These are phyloP conservation scores for Uronychia binucleata DNA, from an alignment of 73 alveolate genomes.

Conservation along the genomic window DNA sequence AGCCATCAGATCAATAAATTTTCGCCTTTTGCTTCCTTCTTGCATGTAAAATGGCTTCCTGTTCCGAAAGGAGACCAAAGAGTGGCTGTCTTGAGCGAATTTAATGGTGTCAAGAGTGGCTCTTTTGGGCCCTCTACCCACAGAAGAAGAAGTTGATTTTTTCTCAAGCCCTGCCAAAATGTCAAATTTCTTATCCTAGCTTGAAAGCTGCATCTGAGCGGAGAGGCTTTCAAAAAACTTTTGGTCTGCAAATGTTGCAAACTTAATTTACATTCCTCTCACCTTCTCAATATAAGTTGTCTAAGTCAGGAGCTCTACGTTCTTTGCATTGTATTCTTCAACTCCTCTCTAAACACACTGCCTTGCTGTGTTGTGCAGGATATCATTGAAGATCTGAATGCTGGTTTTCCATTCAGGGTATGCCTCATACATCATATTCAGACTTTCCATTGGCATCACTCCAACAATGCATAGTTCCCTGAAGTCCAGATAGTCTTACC, in stretches of 20 bases:
- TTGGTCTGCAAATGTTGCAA: no score
- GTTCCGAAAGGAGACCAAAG: background rate
- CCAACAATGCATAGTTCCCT: conserved; percentile 8
- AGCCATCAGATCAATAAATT: conserved; percentile 26
- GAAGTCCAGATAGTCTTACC: background rate
- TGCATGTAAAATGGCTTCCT: background rate
- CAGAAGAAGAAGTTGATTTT: background rate
- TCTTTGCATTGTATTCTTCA: no score
- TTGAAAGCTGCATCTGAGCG: no score
- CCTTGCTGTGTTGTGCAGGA: background rate
- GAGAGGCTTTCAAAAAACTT: no score
- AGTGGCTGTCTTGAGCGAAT: background rate
- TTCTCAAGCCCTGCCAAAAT: background rate
- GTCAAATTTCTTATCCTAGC: background rate
- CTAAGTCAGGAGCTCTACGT: no score
- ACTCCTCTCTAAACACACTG: no score
- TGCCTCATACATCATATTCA: conserved; percentile 41
- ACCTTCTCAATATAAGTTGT: no score
- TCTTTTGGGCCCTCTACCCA: background rate
- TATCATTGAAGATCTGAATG: conserved; percentile 1
- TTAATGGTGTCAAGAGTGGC: background rate
- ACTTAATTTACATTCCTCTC: no score
- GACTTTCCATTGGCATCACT: conserved; percentile 7
- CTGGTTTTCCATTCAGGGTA: conserved; percentile 47
- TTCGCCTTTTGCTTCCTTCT: background rate